phyloP scores from a whole-genome alignment of 2,329 filamentous ascomycete genomes.

The Fusarium illudens region DNA sequence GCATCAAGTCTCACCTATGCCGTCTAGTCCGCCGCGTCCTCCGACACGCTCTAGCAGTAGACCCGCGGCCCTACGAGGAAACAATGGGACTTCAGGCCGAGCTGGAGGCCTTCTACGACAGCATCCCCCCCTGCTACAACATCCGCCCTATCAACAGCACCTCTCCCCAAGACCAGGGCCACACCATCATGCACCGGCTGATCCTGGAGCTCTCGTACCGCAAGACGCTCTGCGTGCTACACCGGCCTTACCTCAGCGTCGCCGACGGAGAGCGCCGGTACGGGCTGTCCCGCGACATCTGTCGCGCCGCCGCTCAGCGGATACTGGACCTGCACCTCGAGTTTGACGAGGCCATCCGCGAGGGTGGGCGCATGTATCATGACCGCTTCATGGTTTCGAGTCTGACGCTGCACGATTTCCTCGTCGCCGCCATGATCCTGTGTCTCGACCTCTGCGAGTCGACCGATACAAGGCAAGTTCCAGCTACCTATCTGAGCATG shows the following conservation, averaged over 20 bases:
- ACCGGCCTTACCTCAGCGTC: constrained; percentile 56
- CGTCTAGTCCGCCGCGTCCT: constrained; percentile 55
- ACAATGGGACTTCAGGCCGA: constrained; percentile 50
- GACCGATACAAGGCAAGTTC: constrained; percentile 46
- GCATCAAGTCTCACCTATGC: constrained; percentile 54
- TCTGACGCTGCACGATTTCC: constrained; percentile 63
- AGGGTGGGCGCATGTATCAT: constrained; percentile 60
- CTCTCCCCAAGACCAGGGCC: constrained; percentile 54
- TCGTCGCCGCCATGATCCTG: constrained; percentile 67
- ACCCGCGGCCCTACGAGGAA: constrained; percentile 48
- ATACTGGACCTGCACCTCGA: constrained; percentile 59
- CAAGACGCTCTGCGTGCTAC: constrained; percentile 60
- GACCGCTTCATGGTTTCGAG: constrained; percentile 64
- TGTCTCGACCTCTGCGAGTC: constrained; percentile 60
- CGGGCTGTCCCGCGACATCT: constrained; percentile 51
- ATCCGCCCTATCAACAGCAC: constrained; percentile 53
- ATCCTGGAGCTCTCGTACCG: constrained; percentile 59
- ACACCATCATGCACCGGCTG: constrained; percentile 58
- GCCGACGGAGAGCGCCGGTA: constrained; percentile 51
- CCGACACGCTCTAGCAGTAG: constrained; percentile 51
- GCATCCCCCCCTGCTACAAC: constrained; percentile 52
- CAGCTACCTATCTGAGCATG: background rate
- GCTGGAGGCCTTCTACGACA: constrained; percentile 48
- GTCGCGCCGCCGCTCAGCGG: constrained; percentile 53
- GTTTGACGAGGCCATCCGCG: constrained; percentile 54